Evolutionary conservation across 73 alveolate species (phyloP).

Genomic region (Tetrahymena elliotti): DNA sequence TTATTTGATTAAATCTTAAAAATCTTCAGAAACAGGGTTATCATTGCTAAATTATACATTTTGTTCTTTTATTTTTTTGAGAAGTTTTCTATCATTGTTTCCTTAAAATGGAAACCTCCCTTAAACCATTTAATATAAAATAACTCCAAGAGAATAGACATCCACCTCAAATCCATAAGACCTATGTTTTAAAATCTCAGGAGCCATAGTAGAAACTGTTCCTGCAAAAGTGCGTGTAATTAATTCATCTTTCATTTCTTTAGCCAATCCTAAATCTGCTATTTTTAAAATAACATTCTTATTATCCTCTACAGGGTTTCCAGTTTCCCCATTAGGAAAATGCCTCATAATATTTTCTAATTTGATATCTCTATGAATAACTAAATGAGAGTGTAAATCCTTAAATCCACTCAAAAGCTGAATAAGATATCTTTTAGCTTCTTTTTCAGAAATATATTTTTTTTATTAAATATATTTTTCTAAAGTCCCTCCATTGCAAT

Average conservation of each 20-base stretch:
- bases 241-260: background rate
- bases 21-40: background rate
- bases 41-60: background rate
- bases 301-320: background rate
- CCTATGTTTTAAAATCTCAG: background rate
- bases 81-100: background rate
- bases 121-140: background rate
- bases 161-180: slow-evolving; percentile 1
- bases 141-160: background rate
- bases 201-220: background rate
- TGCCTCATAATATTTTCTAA: background rate
- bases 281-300: background rate
- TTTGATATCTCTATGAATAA: background rate
- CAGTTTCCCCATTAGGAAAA: background rate
- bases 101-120: background rate
- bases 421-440: background rate
- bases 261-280: background rate
- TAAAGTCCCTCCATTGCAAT: background rate
- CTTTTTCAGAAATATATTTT: background rate
- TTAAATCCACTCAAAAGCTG: background rate
- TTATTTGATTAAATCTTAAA: background rate
- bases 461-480: background rate
- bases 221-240: background rate
- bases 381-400: background rate
- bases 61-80: background rate